phyloP scores from a whole-genome alignment of 148 eudicot species.

The Vaccinium darrowii region DNA sequence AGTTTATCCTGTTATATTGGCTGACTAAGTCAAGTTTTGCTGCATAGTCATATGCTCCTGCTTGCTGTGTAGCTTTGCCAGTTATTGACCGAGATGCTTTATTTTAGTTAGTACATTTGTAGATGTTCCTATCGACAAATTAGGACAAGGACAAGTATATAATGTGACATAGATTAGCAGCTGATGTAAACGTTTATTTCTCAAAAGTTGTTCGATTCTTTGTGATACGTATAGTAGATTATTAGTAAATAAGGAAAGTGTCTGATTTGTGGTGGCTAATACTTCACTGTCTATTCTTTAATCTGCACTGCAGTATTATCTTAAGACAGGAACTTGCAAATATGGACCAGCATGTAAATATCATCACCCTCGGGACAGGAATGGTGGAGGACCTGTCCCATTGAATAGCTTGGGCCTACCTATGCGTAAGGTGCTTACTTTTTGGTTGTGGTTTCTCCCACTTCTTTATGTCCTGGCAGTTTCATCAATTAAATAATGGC shows the following conservation, averaged over 20 bases:
- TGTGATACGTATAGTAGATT: not conserved
- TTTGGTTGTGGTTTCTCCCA: conserved; percentile 10
- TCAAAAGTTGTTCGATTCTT: not conserved
- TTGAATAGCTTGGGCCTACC: conserved; percentile 63
- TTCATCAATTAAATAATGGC: not conserved
- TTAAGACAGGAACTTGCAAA: conserved; percentile 75
- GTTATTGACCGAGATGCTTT: conserved; percentile 4
- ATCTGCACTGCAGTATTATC: conserved; percentile 54
- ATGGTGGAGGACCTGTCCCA: conserved; percentile 35
- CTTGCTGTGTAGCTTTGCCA: not conserved
- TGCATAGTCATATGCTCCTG: not conserved
- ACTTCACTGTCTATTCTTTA: not conserved
- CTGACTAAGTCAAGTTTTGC: conserved; percentile 3
- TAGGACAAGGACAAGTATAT: not conserved
- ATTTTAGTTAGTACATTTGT: not conserved
- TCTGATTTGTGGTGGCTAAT: not conserved
- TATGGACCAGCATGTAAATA: conserved; percentile 74
- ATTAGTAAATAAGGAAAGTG: not conserved
- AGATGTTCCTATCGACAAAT: not conserved
- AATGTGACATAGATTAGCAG: not conserved
- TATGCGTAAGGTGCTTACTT: conserved; percentile 26
- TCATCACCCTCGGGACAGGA: conserved; percentile 67
- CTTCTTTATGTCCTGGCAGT: conserved; percentile 1
- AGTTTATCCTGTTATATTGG: not conserved
- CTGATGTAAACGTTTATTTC: not conserved